These are phyloP conservation scores for Citrus reticulata DNA, from an alignment of 345 rosid genomes.

Conservation along the genomic window DNA sequence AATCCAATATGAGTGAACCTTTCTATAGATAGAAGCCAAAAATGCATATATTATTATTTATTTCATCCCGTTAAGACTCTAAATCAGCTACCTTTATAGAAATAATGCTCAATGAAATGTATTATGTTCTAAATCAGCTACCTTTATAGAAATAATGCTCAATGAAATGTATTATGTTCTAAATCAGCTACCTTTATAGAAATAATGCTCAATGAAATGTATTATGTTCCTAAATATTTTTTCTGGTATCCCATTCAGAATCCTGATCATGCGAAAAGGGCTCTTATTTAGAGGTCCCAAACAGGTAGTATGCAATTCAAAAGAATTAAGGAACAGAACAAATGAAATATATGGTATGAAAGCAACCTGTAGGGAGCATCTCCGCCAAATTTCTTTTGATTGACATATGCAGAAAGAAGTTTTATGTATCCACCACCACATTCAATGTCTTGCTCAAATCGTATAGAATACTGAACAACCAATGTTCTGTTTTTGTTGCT, in stretches of 20 bases:
- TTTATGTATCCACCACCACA: constrained; percentile 58
- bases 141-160: too few relatives aligned
- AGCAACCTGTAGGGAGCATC: constrained; percentile 45
- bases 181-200: not conserved
- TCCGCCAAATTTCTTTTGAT: constrained; percentile 43
- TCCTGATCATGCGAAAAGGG: not conserved
- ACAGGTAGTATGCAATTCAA: not conserved
- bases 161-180: not conserved
- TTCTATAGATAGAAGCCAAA: not conserved
- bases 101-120: not conserved
- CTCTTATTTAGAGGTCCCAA: not conserved
- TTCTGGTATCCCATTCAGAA: not conserved
- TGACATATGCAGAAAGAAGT: constrained; percentile 39
- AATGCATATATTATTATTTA: not conserved
- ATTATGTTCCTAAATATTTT: not conserved
- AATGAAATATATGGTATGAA: not conserved
- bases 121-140: not conserved
- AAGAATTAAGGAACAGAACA: not conserved
- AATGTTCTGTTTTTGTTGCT: constrained; percentile 46
- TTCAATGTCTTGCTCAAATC: constrained; percentile 53
- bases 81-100: not conserved
- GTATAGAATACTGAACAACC: constrained; percentile 53
- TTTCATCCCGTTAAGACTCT: not conserved
- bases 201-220: not conserved
- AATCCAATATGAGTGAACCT: not conserved